Percentiles rank a stretch among this genome's conserved stretches.
These are phyloP conservation scores for Alloascoidea hylecoeti DNA, from an alignment of 805 yeast genomes.

Conservation along the genomic window DNA sequence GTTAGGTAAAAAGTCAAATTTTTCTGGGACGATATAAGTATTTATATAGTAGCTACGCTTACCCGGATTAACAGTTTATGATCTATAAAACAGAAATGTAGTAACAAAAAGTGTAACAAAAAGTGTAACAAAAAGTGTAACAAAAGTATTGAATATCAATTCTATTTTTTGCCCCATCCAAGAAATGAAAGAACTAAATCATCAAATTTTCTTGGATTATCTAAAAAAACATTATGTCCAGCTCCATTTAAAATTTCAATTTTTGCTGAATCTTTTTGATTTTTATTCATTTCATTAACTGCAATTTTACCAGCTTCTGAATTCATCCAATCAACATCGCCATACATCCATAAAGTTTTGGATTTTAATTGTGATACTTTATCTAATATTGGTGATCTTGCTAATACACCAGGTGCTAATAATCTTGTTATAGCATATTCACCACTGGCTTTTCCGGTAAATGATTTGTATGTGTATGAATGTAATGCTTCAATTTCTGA, in stretches of 20 bases:
- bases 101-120: too few relatives aligned
- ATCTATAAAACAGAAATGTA: too few relatives aligned
- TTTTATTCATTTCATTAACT: slow-evolving; percentile 20
- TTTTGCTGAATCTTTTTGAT: slow-evolving; percentile 14
- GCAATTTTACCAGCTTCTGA: slow-evolving; percentile 39
- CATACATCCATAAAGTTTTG: slow-evolving; percentile 48
- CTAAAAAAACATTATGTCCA: slow-evolving; percentile 69
- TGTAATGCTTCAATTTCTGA: slow-evolving; percentile 28
- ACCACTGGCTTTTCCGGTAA: slow-evolving; percentile 45
- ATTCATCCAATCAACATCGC: slow-evolving; percentile 64
- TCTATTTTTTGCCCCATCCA: too few relatives aligned
- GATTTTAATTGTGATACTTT: slow-evolving; percentile 25
- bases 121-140: too few relatives aligned
- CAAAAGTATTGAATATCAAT: too few relatives aligned
- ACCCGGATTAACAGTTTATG: too few relatives aligned
- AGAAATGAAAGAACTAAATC: slow-evolving; percentile 22
- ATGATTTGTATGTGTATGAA: slow-evolving; percentile 36
- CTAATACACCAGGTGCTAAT: slow-evolving; percentile 41
- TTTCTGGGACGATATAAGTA: too few relatives aligned
- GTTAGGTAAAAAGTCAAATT: too few relatives aligned
- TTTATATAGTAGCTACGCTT: too few relatives aligned
- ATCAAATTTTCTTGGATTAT: slow-evolving; percentile 43
- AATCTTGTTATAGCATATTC: slow-evolving; percentile 50
- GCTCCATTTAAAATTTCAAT: slow-evolving; percentile 30
- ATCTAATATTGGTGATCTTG: slow-evolving; percentile 42